Conservation (phyloP, 306 rosid species). For the Quercus rubra region DNA sequence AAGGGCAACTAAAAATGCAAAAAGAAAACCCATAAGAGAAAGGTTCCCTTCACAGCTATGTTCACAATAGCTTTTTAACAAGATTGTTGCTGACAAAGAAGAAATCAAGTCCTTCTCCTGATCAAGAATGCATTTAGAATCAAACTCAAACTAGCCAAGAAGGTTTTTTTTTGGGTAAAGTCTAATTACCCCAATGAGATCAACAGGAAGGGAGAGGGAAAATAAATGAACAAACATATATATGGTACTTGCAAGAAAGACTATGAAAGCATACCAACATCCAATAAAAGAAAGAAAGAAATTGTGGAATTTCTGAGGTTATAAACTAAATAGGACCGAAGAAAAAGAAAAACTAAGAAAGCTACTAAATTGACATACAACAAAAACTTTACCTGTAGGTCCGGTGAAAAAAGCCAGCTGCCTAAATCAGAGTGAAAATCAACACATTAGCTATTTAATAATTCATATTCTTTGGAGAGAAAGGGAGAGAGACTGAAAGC, state of each 20-base stretch:
- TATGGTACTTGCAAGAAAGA: background rate
- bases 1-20: too few relatives aligned
- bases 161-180: background rate
- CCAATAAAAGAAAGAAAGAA: background rate
- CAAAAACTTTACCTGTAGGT: conserved; percentile 54
- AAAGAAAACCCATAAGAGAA: too few relatives aligned
- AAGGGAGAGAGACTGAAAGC: background rate
- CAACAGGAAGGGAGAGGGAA: background rate
- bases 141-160: background rate
- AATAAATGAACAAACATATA: background rate
- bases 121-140: background rate
- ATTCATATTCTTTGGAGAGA: background rate
- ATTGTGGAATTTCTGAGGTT: background rate
- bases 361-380: background rate
- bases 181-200: background rate
- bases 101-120: background rate
- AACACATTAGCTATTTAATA: conserved; percentile 19
- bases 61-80: background rate
- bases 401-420: conserved; percentile 85
- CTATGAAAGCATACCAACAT: too few relatives aligned
- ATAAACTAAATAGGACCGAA: background rate
- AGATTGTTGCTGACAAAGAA: background rate
- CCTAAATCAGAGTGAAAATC: conserved; percentile 43
- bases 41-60: too few relatives aligned
- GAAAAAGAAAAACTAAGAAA: background rate